A percentile compares a stretch with the other conserved stretches of the same genome.
These are phyloP conservation scores for Xylaria sp. DNA, from an alignment of 2,329 filamentous ascomycete species.

Conservation along the genomic window DNA sequence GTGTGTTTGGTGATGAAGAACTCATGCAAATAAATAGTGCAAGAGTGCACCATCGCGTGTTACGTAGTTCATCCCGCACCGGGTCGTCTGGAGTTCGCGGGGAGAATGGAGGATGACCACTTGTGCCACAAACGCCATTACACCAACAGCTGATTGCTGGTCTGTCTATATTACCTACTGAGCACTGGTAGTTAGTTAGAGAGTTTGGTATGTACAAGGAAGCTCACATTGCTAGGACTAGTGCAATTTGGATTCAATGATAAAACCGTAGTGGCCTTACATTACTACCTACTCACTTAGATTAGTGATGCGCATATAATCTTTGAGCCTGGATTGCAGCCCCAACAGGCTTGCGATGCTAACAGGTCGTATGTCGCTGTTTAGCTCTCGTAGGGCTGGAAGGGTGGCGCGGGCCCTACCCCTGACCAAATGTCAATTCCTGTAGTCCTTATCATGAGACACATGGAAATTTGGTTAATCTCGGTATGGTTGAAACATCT, in stretches of 20 bases:
- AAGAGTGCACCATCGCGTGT: not conserved
- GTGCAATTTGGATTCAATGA: not conserved
- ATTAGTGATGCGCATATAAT: not conserved
- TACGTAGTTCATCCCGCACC: not conserved
- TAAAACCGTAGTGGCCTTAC: not conserved
- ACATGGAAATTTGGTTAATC: not conserved
- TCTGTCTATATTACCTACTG: too few relatives aligned
- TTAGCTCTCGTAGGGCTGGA: constrained; percentile 1
- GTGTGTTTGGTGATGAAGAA: not conserved
- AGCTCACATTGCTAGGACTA: not conserved
- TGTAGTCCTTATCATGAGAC: not conserved
- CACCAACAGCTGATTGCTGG: not conserved
- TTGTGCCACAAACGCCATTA: not conserved
- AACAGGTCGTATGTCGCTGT: not conserved
- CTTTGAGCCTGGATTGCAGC: not conserved
- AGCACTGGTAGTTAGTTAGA: not conserved
- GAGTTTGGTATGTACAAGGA: not conserved
- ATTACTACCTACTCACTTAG: too few relatives aligned
- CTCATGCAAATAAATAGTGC: not conserved
- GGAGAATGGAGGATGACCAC: not conserved
- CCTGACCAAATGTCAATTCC: not conserved
- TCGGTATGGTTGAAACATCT: not conserved
- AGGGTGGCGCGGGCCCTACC: not conserved
- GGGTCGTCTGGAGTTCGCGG: not conserved
- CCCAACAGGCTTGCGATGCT: not conserved